Conservation (phyloP, 208 protist genomes). For the Herpetomonas tarakana region DNA sequence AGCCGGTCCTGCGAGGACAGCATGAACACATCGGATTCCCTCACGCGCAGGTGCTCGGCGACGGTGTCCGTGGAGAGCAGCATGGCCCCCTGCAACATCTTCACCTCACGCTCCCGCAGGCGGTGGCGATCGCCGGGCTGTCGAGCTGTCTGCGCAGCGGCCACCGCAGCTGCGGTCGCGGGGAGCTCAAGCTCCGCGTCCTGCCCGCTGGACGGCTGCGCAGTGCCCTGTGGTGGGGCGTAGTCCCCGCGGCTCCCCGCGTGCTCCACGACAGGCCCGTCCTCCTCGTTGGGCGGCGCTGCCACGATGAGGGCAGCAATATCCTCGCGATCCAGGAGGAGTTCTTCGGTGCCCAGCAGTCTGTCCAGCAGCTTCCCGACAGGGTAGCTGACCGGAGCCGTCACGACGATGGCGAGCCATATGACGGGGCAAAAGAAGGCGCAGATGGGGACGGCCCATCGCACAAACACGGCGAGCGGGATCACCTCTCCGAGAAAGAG, state of each 20-base stretch:
- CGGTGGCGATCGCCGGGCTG: constrained; percentile 9
- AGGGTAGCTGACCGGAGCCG: constrained; percentile 72
- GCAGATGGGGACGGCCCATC: constrained; percentile 77
- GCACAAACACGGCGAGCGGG: constrained; percentile 87
- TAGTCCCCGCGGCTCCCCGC: neutral
- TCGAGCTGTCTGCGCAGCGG: neutral
- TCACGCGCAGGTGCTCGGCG: constrained; percentile 51
- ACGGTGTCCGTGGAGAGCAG: constrained; percentile 61
- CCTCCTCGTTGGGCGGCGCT: constrained; percentile 21
- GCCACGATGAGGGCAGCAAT: constrained; percentile 65
- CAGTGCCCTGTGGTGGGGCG: neutral
- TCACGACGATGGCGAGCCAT: constrained; percentile 60
- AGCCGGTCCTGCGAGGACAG: constrained; percentile 53
- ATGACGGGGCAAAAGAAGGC: constrained; percentile 51
- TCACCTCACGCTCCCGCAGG: constrained; percentile 60
- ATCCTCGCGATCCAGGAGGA: constrained; percentile 61
- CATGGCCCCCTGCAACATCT: constrained; percentile 75
- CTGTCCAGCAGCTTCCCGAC: constrained; percentile 76
- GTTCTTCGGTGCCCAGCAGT: constrained; percentile 61
- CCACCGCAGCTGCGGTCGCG: neutral
- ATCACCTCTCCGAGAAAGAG: constrained; percentile 91
- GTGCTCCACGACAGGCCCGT: neutral
- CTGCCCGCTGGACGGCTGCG: neutral
- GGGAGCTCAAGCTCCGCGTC: neutral
- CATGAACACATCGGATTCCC: constrained; percentile 68